These are phyloP conservation scores for Malassezia japonica DNA, from an alignment of 1,284 basidiomycete genomes.

Conservation along the genomic window DNA sequence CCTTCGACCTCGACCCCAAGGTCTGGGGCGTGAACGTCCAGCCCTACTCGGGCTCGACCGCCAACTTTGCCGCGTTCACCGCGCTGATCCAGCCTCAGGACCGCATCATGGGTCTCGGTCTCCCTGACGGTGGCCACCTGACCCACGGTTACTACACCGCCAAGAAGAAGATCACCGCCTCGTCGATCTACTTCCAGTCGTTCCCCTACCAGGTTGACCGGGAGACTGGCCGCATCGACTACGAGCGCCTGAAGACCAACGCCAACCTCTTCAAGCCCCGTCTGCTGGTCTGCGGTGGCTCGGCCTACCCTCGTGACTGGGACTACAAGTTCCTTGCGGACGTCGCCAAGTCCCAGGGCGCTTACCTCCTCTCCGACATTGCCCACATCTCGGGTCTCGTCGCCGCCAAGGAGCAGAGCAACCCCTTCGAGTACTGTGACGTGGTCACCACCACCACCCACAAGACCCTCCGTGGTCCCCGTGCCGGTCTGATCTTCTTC, in stretches of 20 bases:
- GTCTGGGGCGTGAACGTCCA: constrained; percentile 98
- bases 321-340: constrained; percentile 61
- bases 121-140: constrained; percentile 95
- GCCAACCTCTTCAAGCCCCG: constrained; percentile 94
- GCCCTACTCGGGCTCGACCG: constrained; percentile 73
- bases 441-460: constrained; percentile 61
- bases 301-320: constrained; percentile 98
- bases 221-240: constrained; percentile 79
- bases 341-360: constrained; percentile 76
- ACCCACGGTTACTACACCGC: constrained; percentile 98
- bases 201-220: constrained; percentile 75
- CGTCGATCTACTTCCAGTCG: constrained; percentile 99
- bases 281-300: constrained; percentile 93
- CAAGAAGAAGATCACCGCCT: constrained; percentile 99
- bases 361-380: constrained; percentile 71
- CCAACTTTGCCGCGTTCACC: constrained; percentile 90
- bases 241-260: constrained; percentile 69
- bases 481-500: constrained; percentile 98
- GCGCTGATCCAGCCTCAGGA: constrained; percentile 95
- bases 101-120: constrained; percentile 96
- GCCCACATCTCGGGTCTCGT: constrained; percentile 94
- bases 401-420: constrained; percentile 81
- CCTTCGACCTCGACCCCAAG: constrained; percentile 86
- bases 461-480: constrained; percentile 97
- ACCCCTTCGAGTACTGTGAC: constrained; percentile 93